Evolutionary conservation across 2,329 filamentous ascomycete genomes (phyloP), one percentile per base, ranked within the genome.

Genomic region (Thelonectria discophora): DNA sequence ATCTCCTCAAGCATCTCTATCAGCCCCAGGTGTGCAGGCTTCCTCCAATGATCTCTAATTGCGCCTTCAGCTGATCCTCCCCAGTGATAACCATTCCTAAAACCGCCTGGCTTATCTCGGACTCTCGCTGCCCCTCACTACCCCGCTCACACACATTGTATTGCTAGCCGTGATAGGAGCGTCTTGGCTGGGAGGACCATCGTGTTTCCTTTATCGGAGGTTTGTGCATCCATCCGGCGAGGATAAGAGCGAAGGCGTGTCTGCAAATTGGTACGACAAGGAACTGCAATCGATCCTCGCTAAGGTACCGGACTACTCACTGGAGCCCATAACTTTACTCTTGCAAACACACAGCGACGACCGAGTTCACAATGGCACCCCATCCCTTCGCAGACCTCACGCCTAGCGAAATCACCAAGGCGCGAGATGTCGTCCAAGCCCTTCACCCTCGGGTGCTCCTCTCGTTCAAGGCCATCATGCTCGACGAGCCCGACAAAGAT

Each of bases 301-400:
- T 30, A 9, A 30, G 8, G 27, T 10, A 2, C 9, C 7, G 9
- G 27, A 8, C 27, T 30, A 30, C 7, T 30, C 5, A 30, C 27
- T 30, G 8, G 27, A 30, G 24, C 7, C 4, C 27, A 30, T 2
- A 30, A 30, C 27, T 30, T 30, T 8, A 30, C 27, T 30, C 27
- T 30, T 30, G 21, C 21, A 30, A 7, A 30, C 5, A 30, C 27
- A 8, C 27, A 30, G 27, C 30, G 13, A 15, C 9, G 18, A 21
- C 7, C 13, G 24, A 60, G 17, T 21, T 5, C 46, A 55, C 45
- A 12, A 61, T 61, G 58, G 47, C 58, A 3, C 47, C 21, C 15
- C 58, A 61, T 24, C 58, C 58, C 15, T 61, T 61, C n/a, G 27
- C 53, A 10, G 58, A 61, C 18, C 53, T 61, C 50, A 52, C 52